These are phyloP conservation scores for Plasmodium vivax DNA, from an alignment of 169 alveolate species.

Conservation along the genomic window DNA sequence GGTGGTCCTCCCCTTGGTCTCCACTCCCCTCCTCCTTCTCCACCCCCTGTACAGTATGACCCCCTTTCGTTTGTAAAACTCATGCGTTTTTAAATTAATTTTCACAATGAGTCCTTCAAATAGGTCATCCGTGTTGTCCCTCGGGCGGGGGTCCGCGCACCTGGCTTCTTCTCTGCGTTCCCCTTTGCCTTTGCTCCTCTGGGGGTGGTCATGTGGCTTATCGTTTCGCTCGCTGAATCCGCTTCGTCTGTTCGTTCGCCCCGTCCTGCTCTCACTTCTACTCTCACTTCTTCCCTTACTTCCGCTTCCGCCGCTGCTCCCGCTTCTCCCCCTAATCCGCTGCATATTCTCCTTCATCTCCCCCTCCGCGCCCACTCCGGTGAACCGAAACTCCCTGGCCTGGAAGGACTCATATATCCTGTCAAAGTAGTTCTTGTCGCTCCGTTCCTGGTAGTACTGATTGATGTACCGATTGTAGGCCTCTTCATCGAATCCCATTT, in stretches of 20 bases:
- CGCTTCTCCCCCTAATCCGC: background rate
- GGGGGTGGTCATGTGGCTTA: background rate
- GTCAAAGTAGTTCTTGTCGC: constrained; percentile 48
- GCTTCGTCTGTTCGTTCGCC: background rate
- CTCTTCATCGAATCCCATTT: constrained; percentile 71
- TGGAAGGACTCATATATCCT: constrained; percentile 31
- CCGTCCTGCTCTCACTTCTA: background rate
- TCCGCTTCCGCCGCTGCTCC: background rate
- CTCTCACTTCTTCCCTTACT: background rate
- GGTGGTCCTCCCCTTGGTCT: background rate
- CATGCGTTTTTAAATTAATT: constrained; percentile 51
- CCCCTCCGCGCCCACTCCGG: constrained; percentile 73
- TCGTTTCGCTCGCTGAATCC: background rate
- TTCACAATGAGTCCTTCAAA: constrained; percentile 67
- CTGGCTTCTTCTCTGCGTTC: background rate
- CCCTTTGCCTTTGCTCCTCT: background rate
- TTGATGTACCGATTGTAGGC: constrained; percentile 49
- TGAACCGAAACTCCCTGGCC: constrained; percentile 42
- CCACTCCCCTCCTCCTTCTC: background rate
- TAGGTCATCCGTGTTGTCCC: background rate
- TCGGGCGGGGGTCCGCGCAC: background rate
- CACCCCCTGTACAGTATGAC: background rate
- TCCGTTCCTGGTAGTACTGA: constrained; percentile 46
- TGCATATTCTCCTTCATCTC: constrained; percentile 67
- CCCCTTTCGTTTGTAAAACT: constrained; percentile 41